Evolutionary conservation across 768 basidiomycete species (phyloP), one percentile per base, ranked within the genome.

Genomic region (Cystofilobasidium ferigula): DNA sequence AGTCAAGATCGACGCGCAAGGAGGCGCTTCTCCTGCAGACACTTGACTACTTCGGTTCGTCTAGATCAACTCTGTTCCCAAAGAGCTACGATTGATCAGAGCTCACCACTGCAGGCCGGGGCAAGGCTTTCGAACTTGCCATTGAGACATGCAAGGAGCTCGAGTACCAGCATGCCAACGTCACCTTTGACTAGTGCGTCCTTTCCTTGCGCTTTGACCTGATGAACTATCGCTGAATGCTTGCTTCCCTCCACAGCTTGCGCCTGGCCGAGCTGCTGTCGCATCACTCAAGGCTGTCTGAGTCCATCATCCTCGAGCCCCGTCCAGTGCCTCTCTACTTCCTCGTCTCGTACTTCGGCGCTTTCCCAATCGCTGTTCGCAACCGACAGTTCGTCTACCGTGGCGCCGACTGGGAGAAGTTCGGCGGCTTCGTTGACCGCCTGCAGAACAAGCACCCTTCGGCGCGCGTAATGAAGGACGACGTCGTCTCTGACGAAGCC

Each of bases 121-220:
- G 93, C 13, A 92, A 94, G 72, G 93, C 94, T n/a, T 98, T 90
- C 83, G 94, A 98, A 76, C 86, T 83, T 61, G 94, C 91, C 2
- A 85, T 95, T 64, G 87, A 89, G 56, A 87, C 97, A 57, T 93
- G 89, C 78, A 89, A 88, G 77, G 94, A 97, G 71, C 78, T 98
- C 30, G 86, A 86, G 18, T 83, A 79, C 68, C 91, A 97, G 74
- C 93, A 97, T 77, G 82, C 87, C 20, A 85, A 86, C 73, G 82
- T 89, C 62, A 90, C 92, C 8, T 94, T 88, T 79, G 88, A 93
- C 75, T 91, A 92, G 86, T 92, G 78, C 53, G 86, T 72, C 42
- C 16, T 18, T 18, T 28, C 58, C 34, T 51, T 62, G 64, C 12
- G 18, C 7, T 22, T 36, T 57, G 9, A 7, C 12, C 36, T n/a